phyloP scores from a whole-genome alignment of 2,329 filamentous ascomycete genomes.

The Macrophomina tecta region DNA sequence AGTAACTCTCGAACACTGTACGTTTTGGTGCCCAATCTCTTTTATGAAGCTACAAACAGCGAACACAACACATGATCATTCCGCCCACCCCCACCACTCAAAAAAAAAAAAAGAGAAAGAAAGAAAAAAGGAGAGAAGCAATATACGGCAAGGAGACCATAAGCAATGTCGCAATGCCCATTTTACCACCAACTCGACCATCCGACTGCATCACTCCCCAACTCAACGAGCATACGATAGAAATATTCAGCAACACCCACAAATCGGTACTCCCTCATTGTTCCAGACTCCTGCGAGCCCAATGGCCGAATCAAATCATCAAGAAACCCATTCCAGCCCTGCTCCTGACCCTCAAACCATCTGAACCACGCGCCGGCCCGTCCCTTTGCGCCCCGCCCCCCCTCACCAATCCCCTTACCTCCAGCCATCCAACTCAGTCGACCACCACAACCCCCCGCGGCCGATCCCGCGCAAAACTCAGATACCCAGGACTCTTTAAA shows the following conservation, averaged over 20 bases:
- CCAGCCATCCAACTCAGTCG: neutral
- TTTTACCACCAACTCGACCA: neutral
- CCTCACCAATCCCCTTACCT: neutral
- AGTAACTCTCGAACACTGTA: too few relatives aligned
- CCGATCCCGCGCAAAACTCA: neutral
- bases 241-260: neutral
- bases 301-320: neutral
- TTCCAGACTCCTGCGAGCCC: neutral
- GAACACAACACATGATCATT: too few relatives aligned
- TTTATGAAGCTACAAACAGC: too few relatives aligned
- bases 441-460: neutral
- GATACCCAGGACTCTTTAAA: too few relatives aligned
- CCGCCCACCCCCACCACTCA: too few relatives aligned
- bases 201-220: neutral
- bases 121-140: too few relatives aligned
- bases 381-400: neutral
- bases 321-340: neutral
- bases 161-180: too few relatives aligned
- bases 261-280: neutral
- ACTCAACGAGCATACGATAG: neutral
- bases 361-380: neutral
- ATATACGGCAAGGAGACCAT: too few relatives aligned
- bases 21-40: too few relatives aligned
- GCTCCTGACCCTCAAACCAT: neutral
- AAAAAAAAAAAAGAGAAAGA: too few relatives aligned